Base-by-base conservation (phyloP, 2,329 filamentous ascomycete species). In the Corniculantispora saksenae region DNA sequence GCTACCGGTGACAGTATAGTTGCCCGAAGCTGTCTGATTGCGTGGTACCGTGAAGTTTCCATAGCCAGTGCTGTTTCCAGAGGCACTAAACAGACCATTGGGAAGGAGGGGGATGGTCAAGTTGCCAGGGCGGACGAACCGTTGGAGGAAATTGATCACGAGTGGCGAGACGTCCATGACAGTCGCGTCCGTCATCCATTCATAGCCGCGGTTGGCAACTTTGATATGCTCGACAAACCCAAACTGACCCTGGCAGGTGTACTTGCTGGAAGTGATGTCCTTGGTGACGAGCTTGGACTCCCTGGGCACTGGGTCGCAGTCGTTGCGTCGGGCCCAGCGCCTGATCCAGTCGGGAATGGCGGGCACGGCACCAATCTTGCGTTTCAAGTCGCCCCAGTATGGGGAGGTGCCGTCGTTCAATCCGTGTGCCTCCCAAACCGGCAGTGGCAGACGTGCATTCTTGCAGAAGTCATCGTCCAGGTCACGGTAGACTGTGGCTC, bases 361-460 rank as follows among this genome's bases (percentile, higher is more conserved):
- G 13, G 50, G 56, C 9, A 54, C 4, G 7, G 54, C 38, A 21
- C 62, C 62, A 27, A 19, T n/a, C 7, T 9, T 12, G 21, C 43
- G 45, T 10, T 50, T 17, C 2, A 2, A 8, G 5, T 77, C 78
- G 3, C 83, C 82, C 4, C 69, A 62, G 66, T 83, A 84, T 1
- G 71, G 65, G 21, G 84, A 82, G 0, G 77, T 81, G 3, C 67
- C 73, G 70, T 85, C 83, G 8, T 68, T 72, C 1, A 75, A 77
- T 15, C 83, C 83, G 69, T 85, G 83, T 63, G 84, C 80, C 43
- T 81, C 79, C 7, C 84, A 68, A 7, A 85, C 73, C 1, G 82
- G 81, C 4, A 83, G 64, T 4, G 76, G 70, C 1, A 65, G 68
- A 43, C 74, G 72, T 1, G 68, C 73, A 0, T 79, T 74, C 2